phyloP scores from a whole-genome alignment of 2,329 filamentous ascomycete species.

The Hypoxylon sp. region DNA sequence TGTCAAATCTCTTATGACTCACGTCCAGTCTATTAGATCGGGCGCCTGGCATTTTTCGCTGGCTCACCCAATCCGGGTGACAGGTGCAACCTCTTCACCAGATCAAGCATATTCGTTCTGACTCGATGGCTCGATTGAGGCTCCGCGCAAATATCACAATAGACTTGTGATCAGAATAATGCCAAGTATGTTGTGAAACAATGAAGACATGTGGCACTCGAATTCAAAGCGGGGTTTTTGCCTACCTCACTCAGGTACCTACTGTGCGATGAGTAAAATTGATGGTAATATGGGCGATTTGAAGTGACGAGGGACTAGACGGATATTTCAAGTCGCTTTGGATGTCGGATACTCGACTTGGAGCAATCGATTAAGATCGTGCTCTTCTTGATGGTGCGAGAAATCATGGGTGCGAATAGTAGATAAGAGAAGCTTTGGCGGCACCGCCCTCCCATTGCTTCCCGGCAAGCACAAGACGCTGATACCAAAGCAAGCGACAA shows the following conservation, averaged over 20 bases:
- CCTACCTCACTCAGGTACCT: conserved; percentile 1
- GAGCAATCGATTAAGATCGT: not conserved
- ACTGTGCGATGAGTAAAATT: conserved; percentile 1
- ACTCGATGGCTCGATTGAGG: conserved; percentile 15
- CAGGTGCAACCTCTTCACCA: conserved; percentile 4
- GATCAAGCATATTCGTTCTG: not conserved
- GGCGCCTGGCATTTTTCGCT: not conserved
- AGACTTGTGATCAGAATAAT: conserved; percentile 13
- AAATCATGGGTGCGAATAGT: not conserved
- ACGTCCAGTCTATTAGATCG: not conserved
- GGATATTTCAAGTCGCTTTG: not conserved
- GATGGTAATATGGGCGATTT: not conserved
- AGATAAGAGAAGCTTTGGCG: not conserved
- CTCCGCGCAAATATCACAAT: conserved; percentile 5
- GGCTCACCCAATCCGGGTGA: not conserved
- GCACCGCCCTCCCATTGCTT: conserved; percentile 6
- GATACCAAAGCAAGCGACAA: conserved; percentile 21
- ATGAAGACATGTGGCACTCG: conserved; percentile 19
- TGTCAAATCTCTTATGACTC: conserved; percentile 1
- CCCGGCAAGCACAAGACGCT: conserved; percentile 3
- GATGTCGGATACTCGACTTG: not conserved
- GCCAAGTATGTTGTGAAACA: conserved; percentile 37
- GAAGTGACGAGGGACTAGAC: not conserved
- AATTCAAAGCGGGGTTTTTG: conserved; percentile 29
- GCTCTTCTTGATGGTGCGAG: not conserved